Conservation (phyloP, 805 yeast species). For the Saccharomycopsis fodiens region DNA sequence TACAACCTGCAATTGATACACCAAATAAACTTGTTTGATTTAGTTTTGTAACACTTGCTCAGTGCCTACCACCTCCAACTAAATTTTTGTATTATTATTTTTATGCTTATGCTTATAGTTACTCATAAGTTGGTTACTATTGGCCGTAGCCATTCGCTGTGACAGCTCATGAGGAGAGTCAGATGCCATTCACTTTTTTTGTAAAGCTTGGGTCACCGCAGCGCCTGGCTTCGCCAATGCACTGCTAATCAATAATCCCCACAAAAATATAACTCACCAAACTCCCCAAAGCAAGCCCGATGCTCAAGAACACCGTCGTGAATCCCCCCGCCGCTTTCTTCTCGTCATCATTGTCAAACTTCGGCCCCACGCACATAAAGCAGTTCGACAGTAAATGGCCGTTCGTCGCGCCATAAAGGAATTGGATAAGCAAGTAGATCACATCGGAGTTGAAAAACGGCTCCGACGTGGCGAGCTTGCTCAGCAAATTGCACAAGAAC, state of each 20-base stretch:
- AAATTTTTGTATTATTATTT: too few relatives aligned
- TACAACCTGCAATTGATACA: too few relatives aligned
- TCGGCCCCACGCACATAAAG: constrained; percentile 66
- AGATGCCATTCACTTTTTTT: too few relatives aligned
- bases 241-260: constrained; percentile 11
- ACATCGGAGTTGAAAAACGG: constrained; percentile 45
- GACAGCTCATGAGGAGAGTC: too few relatives aligned
- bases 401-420: constrained; percentile 76
- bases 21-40: not conserved
- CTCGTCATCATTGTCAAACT: constrained; percentile 54
- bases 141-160: too few relatives aligned
- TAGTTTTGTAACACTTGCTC: too few relatives aligned
- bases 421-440: constrained; percentile 62
- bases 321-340: constrained; percentile 94
- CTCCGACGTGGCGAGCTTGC: constrained; percentile 29
- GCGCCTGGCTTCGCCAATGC: too few relatives aligned
- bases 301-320: constrained; percentile 68
- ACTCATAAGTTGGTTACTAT: too few relatives aligned
- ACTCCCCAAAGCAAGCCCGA: constrained; percentile 78
- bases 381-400: constrained; percentile 80
- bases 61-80: too few relatives aligned
- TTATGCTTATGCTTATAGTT: too few relatives aligned
- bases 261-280: constrained; percentile 65
- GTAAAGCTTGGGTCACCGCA: too few relatives aligned
- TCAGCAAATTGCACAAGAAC: constrained; percentile 54